Conservation (phyloP, 768 basidiomycete species). For the Mrakia hoshinonis region DNA sequence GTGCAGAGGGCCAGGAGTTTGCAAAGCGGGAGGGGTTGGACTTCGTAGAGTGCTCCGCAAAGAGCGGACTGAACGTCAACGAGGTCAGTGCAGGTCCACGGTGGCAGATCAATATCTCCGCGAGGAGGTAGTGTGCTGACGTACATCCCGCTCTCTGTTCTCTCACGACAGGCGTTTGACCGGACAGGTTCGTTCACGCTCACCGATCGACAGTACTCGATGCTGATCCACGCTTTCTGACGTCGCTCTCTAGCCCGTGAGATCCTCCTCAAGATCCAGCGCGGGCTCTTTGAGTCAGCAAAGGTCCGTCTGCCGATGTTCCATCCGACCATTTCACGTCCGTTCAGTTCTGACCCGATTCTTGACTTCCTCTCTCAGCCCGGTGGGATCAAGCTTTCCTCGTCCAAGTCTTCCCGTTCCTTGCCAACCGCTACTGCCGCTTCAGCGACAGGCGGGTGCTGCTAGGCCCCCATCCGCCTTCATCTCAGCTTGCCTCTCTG, state of each 20-base stretch:
- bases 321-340: too few species aligned
- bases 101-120: neutral
- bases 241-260: slow-evolving; percentile 1
- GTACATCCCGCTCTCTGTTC: neutral
- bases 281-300: slow-evolving; percentile 11
- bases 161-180: slow-evolving; percentile 1
- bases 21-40: slow-evolving; percentile 84
- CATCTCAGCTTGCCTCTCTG: too few species aligned
- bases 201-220: too few species aligned
- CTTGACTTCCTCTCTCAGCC: neutral
- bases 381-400: slow-evolving; percentile 3
- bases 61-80: slow-evolving; percentile 74
- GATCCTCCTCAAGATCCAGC: slow-evolving; percentile 20
- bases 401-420: neutral
- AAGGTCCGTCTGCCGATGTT: neutral
- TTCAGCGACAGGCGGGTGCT: neutral
- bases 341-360: too few species aligned
- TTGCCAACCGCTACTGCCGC: neutral
- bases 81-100: slow-evolving; percentile 51
- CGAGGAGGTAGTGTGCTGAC: neutral
- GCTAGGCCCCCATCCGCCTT: too few species aligned
- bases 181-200: neutral
- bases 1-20: slow-evolving; percentile 81
- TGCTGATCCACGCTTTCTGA: too few species aligned
- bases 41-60: slow-evolving; percentile 88